Evolutionary conservation across 2,329 filamentous ascomycete genomes (phyloP), one percentile per base, ranked within the genome.

Genomic region (Fusarium sterilihyphosum): DNA sequence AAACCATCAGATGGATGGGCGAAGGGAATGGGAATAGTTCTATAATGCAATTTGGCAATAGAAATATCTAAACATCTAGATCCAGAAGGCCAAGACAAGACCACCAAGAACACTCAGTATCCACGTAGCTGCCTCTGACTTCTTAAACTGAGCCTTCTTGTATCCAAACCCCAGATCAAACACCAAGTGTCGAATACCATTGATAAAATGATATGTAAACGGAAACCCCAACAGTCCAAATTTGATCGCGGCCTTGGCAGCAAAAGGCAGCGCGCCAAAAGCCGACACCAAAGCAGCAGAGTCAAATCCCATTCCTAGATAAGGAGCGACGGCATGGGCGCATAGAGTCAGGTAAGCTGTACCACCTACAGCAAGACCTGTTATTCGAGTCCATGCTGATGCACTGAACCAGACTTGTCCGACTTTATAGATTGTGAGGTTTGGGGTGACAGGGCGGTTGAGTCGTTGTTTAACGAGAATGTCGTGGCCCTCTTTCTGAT

Each of bases 381-480:
- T 73, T 26, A 73, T 73, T 22, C 70, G 38, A 35, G 69, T 73
- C 70, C 70, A 73, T 12, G 70, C 70, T 11, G 70, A 73, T n/a
- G 70, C 58, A n/a, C 70, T 73, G 31, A 73, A 60, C 58, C 69
- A 73, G 6, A 70, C 22, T 29, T 73, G 70, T 17, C 38, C 41
- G 9, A 65, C 37, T 14, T 61, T 73, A 13, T 73, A 73, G 24
- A 72, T 72, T 16, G 64, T 29, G 12, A 72, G 70, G 12, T 73
- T 58, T 3, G 70, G 70, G 1, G 70, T 60, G 11, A 73, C 54
- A 2, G 70, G 70, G 8, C 69, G 64, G 29, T 46, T 70, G 6
- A 73, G 69, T 2, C 70, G 70, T 5, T 73, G 70, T 7, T 73
- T 61, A 7, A 49, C 40, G 1, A 73, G 64, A 14, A 73, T 50